Evolutionary conservation across 2,329 filamentous ascomycete genomes (phyloP).

Genomic region (Aphanoascus verrucosus): DNA sequence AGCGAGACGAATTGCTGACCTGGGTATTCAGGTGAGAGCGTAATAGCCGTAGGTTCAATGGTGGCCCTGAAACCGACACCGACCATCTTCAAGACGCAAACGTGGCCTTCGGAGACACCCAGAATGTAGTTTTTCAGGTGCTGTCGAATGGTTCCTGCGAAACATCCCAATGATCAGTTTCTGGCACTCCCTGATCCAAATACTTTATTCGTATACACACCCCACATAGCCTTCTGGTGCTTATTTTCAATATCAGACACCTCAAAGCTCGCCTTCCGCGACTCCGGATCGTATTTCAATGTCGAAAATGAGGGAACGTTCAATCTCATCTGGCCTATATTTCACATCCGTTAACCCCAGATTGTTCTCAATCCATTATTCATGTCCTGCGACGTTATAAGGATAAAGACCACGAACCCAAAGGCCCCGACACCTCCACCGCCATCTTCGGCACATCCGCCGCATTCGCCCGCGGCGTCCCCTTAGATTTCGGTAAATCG

Average conservation of each 20-base stretch:
- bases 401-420: constrained; percentile 60
- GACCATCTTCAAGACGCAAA: constrained; percentile 80
- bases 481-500: constrained; percentile 49
- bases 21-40: constrained; percentile 55
- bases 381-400: not conserved
- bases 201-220: constrained; percentile 40
- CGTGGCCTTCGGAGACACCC: constrained; percentile 93
- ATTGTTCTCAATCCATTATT: constrained; percentile 10
- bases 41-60: constrained; percentile 64
- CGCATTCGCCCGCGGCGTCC: constrained; percentile 49
- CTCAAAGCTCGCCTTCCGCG: constrained; percentile 54
- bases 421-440: constrained; percentile 67
- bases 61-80: constrained; percentile 91
- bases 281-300: constrained; percentile 55
- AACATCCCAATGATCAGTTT: constrained; percentile 14
- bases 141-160: constrained; percentile 71
- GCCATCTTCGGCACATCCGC: constrained; percentile 51
- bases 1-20: constrained; percentile 83
- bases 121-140: constrained; percentile 85
- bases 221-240: constrained; percentile 92
- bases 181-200: not conserved
- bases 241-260: constrained; percentile 58
- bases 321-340: constrained; percentile 60
- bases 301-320: constrained; percentile 68
- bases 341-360: constrained; percentile 13